These are phyloP conservation scores for Lichtheimia corymbifera DNA, from an alignment of 371 early-diverging fungal genomes.

Conservation along the genomic window DNA sequence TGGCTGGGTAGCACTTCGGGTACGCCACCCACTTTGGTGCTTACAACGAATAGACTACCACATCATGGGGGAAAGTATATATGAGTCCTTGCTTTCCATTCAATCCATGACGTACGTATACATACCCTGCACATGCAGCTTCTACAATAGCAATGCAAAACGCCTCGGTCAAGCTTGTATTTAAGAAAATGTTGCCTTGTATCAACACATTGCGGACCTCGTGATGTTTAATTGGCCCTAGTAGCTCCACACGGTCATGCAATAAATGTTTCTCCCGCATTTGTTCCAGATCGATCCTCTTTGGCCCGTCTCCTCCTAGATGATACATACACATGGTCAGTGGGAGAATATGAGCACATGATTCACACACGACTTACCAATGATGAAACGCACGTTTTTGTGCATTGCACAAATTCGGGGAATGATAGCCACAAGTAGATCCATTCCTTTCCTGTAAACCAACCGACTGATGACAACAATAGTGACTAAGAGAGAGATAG, in stretches of 20 bases:
- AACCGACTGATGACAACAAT: slow-evolving; percentile 94
- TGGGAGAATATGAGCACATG: not conserved
- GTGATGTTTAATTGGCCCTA: slow-evolving; percentile 89
- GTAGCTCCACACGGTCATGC: slow-evolving; percentile 90
- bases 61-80: too few species aligned
- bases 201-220: slow-evolving; percentile 89
- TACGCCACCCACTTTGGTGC: slow-evolving; percentile 98
- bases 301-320: slow-evolving; percentile 95
- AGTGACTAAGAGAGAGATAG: slow-evolving; percentile 63
- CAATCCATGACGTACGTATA: not conserved
- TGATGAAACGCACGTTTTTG: slow-evolving; percentile 87
- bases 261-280: slow-evolving; percentile 94
- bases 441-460: slow-evolving; percentile 97
- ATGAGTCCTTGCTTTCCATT: not conserved
- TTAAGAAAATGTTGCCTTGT: slow-evolving; percentile 97
- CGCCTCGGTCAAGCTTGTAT: slow-evolving; percentile 98
- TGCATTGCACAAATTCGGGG: slow-evolving; percentile 90
- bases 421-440: slow-evolving; percentile 90
- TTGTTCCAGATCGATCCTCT: slow-evolving; percentile 95
- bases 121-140: slow-evolving; percentile 95
- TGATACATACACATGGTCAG: not conserved
- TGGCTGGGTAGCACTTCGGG: slow-evolving; percentile 96
- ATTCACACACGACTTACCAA: slow-evolving; percentile 43
- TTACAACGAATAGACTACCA: slow-evolving; percentile 91
- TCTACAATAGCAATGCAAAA: slow-evolving; percentile 99